Evolutionary conservation across 1,139 yeast genomes (phyloP).

Genomic region (Candida smagusa): DNA sequence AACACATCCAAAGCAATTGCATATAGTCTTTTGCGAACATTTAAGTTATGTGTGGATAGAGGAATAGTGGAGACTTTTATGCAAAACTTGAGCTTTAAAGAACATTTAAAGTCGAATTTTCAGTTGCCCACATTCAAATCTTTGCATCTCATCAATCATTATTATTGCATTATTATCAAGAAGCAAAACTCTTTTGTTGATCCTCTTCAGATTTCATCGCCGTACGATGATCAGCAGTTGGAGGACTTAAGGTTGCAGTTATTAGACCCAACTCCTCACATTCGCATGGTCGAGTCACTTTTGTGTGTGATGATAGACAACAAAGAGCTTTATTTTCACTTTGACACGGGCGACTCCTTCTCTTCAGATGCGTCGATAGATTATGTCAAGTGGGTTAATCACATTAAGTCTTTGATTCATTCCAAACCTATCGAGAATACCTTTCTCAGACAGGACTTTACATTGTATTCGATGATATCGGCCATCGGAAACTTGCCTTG

Average conservation of each 20-base stretch:
- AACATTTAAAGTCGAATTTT: constrained; percentile 3
- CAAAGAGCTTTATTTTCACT: constrained; percentile 1
- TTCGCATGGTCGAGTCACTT: constrained; percentile 6
- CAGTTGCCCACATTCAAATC: constrained; percentile 16
- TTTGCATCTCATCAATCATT: constrained; percentile 20
- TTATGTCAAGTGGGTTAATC: constrained; percentile 23
- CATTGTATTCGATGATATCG: constrained; percentile 29
- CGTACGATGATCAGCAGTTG: constrained; percentile 19
- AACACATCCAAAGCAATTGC: constrained; percentile 19
- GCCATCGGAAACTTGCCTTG: constrained; percentile 47
- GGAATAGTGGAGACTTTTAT: constrained; percentile 18
- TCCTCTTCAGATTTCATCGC: constrained; percentile 15
- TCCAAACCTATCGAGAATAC: constrained; percentile 7
- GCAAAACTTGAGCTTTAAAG: constrained; percentile 9
- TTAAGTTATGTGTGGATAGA: constrained; percentile 18
- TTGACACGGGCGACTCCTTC: background rate
- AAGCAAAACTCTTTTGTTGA: constrained; percentile 8
- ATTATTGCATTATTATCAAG: constrained; percentile 11
- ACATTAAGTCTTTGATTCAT: constrained; percentile 11
- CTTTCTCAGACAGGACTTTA: constrained; percentile 9
- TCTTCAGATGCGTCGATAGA: constrained; percentile 9
- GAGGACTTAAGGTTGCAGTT: constrained; percentile 12
- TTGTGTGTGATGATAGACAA: constrained; percentile 8
- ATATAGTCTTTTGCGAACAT: constrained; percentile 22
- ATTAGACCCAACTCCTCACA: constrained; percentile 6